Percentiles rank a stretch among this genome's conserved stretches.
Evolutionary conservation across 106 monocot species (phyloP).

Genomic region (Dioscorea dumetorum): DNA sequence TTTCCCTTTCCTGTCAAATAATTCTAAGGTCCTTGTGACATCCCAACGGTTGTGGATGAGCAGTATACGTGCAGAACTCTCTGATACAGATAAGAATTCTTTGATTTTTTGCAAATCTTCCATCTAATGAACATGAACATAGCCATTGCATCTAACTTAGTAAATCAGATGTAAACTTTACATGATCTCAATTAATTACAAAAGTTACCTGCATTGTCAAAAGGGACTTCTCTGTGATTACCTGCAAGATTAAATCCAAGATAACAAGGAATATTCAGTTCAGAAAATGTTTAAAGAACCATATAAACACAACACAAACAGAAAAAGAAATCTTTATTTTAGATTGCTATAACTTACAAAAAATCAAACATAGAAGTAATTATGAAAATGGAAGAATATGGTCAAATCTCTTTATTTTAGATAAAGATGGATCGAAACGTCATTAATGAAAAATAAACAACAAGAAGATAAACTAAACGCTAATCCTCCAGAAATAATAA

Average conservation of each 20-base stretch:
- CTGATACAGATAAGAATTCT: conserved; percentile 26
- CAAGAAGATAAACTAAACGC: too few relatives aligned
- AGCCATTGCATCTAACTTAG: too few relatives aligned
- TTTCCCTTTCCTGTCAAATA: conserved; percentile 28
- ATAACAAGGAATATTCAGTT: not conserved
- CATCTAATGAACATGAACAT: conserved; percentile 6
- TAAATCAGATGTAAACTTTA: not conserved
- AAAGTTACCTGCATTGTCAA: conserved; percentile 26
- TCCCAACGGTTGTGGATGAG: conserved; percentile 48
- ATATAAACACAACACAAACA: too few relatives aligned
- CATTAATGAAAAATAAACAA: too few relatives aligned
- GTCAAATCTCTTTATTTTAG: too few relatives aligned
- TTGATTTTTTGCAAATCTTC: conserved; percentile 34
- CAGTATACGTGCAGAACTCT: conserved; percentile 33
- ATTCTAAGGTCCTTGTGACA: conserved; percentile 30
- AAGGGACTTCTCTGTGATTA: conserved; percentile 28
- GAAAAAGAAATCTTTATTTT: too few relatives aligned
- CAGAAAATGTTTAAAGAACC: not conserved
- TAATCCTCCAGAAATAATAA: too few relatives aligned
- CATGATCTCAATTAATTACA: not conserved
- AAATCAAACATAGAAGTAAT: too few relatives aligned
- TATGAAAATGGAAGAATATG: too few relatives aligned
- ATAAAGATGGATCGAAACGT: too few relatives aligned
- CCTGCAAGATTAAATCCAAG: conserved; percentile 8
- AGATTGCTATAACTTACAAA: too few relatives aligned